phyloP scores from a whole-genome alignment of 1,139 yeast genomes.

The Sugiyamaella sp. region DNA sequence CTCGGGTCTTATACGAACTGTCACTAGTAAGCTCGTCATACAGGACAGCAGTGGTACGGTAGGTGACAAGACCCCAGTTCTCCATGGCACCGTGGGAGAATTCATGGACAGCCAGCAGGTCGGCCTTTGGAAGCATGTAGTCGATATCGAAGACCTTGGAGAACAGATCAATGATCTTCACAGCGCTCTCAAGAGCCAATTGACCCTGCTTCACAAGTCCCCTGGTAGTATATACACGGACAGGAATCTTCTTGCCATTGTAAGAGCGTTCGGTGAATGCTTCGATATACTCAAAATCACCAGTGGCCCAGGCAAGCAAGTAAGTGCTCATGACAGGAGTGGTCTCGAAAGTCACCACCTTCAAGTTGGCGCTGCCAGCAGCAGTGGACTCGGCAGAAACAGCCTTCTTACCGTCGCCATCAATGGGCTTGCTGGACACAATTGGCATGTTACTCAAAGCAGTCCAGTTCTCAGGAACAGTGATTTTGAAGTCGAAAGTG shows the following conservation, averaged over 20 bases:
- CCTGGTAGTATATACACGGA: slow-evolving; percentile 70
- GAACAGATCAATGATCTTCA: slow-evolving; percentile 67
- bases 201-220: slow-evolving; percentile 66
- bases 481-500: slow-evolving; percentile 65
- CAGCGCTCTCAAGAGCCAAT: slow-evolving; percentile 66
- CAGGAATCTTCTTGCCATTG: slow-evolving; percentile 60
- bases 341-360: slow-evolving; percentile 51
- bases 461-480: slow-evolving; percentile 60
- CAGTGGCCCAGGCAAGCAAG: slow-evolving; percentile 75
- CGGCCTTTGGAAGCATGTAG: slow-evolving; percentile 74
- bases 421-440: slow-evolving; percentile 52
- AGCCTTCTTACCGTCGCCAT: slow-evolving; percentile 47
- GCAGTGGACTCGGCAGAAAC: slow-evolving; percentile 18
- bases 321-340: slow-evolving; percentile 79
- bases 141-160: slow-evolving; percentile 65
- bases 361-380: slow-evolving; percentile 32
- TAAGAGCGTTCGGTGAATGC: slow-evolving; percentile 44
- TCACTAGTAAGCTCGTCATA: slow-evolving; percentile 59
- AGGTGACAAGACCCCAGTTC: slow-evolving; percentile 77
- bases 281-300: slow-evolving; percentile 74
- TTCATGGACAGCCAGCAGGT: slow-evolving; percentile 73
- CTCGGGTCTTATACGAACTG: slow-evolving; percentile 60
- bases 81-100: slow-evolving; percentile 84
- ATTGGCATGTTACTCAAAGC: slow-evolving; percentile 76
- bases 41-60: slow-evolving; percentile 68